phyloP scores from a whole-genome alignment of 2,329 filamentous ascomycete genomes.

The Sclerotinia subarctica region DNA sequence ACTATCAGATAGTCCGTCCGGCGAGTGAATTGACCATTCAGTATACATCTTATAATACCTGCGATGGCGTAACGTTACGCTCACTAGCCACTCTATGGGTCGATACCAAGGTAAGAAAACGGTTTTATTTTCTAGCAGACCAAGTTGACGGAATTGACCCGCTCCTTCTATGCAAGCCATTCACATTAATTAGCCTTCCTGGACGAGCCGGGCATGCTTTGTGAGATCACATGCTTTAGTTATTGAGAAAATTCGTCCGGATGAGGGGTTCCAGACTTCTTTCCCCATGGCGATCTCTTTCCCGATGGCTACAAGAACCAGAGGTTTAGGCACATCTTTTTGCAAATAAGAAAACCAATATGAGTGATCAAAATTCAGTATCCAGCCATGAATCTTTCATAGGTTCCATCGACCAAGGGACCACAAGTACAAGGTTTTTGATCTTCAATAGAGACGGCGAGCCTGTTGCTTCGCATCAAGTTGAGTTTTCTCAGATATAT shows the following conservation, averaged over 20 bases:
- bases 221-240: neutral
- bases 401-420: conserved; percentile 77
- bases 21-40: neutral
- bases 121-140: neutral
- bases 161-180: neutral
- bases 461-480: conserved; percentile 69
- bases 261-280: neutral
- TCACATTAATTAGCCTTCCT: neutral
- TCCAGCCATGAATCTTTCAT: conserved; percentile 49
- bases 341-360: conserved; percentile 12
- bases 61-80: conserved; percentile 1
- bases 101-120: neutral
- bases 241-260: neutral
- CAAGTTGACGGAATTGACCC: conserved; percentile 11
- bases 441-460: conserved; percentile 71
- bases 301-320: conserved; percentile 12
- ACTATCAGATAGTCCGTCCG: neutral
- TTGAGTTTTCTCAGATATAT: conserved; percentile 73
- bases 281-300: neutral
- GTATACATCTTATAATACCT: neutral
- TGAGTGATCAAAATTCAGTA: conserved; percentile 16
- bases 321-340: neutral
- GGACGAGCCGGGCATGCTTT: neutral
- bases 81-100: neutral
- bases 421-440: conserved; percentile 73